Evolutionary conservation across 2,329 filamentous ascomycete species (phyloP).

Genomic region (Aspergillus ibericus): DNA sequence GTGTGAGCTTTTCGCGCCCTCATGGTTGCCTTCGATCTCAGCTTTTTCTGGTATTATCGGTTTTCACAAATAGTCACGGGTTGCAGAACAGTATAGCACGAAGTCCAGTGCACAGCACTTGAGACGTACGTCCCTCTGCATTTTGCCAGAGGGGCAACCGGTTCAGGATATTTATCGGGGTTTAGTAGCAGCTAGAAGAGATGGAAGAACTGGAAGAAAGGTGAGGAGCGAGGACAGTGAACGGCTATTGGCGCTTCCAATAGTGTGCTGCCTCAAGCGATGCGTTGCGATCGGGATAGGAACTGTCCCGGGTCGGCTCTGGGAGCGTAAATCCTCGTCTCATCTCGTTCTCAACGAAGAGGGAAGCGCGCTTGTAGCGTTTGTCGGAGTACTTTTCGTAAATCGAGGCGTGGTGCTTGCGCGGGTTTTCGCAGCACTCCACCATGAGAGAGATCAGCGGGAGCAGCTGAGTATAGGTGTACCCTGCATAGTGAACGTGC

Average conservation of each 20-base stretch:
- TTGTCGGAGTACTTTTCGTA: constrained; percentile 90
- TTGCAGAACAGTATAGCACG: not conserved
- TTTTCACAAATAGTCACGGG: not conserved
- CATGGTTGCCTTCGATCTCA: no score
- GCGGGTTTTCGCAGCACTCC: constrained; percentile 81
- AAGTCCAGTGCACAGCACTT: not conserved
- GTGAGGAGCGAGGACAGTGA: not conserved
- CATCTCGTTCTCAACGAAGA: constrained; percentile 76
- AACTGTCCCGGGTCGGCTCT: constrained; percentile 22
- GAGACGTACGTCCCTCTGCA: no score
- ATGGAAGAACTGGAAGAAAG: constrained; percentile 11
- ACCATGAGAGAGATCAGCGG: constrained; percentile 75
- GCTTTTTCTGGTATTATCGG: not conserved
- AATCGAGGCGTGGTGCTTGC: constrained; percentile 79
- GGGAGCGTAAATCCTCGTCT: constrained; percentile 59
- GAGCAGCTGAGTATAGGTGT: constrained; percentile 81
- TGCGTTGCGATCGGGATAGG: constrained; percentile 13
- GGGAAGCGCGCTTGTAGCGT: constrained; percentile 80
- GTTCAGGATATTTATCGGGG: constrained; percentile 7
- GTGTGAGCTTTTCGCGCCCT: not conserved
- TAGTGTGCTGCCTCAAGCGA: constrained; percentile 16
- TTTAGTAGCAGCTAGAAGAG: no score
- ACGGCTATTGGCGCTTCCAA: constrained; percentile 21
- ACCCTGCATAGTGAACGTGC: constrained; percentile 91
- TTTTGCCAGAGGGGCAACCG: no score